phyloP scores from a whole-genome alignment of 371 early-diverging fungal species.

The Mortierella sp. region DNA sequence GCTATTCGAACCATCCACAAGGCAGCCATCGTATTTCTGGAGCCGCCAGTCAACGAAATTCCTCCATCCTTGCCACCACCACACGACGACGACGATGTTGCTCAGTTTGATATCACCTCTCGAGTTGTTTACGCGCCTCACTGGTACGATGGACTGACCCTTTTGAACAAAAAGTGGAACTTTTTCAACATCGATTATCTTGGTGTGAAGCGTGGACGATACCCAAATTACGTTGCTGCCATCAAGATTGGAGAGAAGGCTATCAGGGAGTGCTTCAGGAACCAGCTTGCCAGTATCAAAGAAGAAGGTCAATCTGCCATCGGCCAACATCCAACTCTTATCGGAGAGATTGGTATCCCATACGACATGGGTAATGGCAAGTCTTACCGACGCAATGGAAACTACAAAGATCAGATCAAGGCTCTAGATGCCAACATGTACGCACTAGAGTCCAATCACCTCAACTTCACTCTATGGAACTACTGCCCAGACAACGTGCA shows the following conservation, averaged over 20 bases:
- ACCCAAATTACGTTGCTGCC: conserved; percentile 64
- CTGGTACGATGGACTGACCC: conserved; percentile 80
- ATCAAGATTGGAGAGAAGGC: conserved; percentile 69
- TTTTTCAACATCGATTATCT: conserved; percentile 74
- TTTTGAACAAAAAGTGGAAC: conserved; percentile 75
- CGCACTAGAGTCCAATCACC: conserved; percentile 69
- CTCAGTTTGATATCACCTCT: conserved; percentile 49
- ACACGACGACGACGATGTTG: conserved; percentile 48
- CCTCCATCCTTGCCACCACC: conserved; percentile 64
- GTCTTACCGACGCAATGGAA: conserved; percentile 53
- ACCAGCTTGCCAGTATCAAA: conserved; percentile 65
- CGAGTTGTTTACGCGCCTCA: conserved; percentile 76
- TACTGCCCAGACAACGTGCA: conserved; percentile 70
- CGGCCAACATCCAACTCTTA: conserved; percentile 64
- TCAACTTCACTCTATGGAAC: conserved; percentile 75
- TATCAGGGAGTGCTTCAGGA: conserved; percentile 67
- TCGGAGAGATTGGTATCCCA: conserved; percentile 83
- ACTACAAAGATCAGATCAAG: conserved; percentile 64
- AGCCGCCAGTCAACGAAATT: conserved; percentile 70
- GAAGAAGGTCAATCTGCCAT: conserved; percentile 62
- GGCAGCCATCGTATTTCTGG: conserved; percentile 71
- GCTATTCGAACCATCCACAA: conserved; percentile 60
- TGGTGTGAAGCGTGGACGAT: conserved; percentile 72
- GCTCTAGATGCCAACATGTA: conserved; percentile 78
- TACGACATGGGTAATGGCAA: conserved; percentile 69